A percentile compares a stretch with the other conserved stretches of the same genome.
phyloP scores from a whole-genome alignment of 225 moss, liverwort and hornwort genomes.

The Pseudoscleropodium purum region DNA sequence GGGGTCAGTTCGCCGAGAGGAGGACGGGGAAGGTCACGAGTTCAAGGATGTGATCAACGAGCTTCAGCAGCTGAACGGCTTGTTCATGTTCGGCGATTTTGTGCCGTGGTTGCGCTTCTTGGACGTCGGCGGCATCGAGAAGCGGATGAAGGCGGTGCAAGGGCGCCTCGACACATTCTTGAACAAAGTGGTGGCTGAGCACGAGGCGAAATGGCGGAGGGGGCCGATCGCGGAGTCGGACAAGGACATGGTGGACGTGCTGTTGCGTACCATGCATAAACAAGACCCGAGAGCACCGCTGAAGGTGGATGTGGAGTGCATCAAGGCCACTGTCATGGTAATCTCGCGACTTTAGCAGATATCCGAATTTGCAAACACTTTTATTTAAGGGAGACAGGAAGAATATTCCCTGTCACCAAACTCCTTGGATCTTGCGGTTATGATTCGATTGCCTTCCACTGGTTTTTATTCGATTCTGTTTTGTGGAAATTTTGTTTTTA shows the following conservation, averaged over 20 bases:
- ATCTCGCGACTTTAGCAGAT: not conserved
- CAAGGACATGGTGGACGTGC: conserved; percentile 31
- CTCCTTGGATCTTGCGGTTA: too few species aligned
- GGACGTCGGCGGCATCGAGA: conserved; percentile 18
- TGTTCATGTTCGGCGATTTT: conserved; percentile 15
- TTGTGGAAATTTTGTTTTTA: too few species aligned
- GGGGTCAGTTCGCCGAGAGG: not conserved
- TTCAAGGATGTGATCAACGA: conserved; percentile 7
- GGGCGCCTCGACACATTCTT: conserved; percentile 4
- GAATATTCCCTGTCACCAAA: too few species aligned
- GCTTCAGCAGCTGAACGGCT: conserved; percentile 6
- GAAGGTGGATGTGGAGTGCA: not conserved
- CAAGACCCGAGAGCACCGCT: not conserved
- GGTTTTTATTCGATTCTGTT: not conserved
- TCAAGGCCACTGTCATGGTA: conserved; percentile 25
- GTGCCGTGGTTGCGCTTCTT: conserved; percentile 17
- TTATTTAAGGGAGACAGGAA: not conserved
- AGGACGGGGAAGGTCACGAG: not conserved
- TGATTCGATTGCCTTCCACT: not conserved
- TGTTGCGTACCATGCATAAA: not conserved
- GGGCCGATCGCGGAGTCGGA: conserved; percentile 10
- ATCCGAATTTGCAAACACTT: too few species aligned
- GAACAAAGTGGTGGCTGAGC: conserved; percentile 1
- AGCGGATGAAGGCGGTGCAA: conserved; percentile 19
- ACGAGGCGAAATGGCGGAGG: conserved; percentile 6